Base-by-base conservation (phyloP, 768 basidiomycete species). In the Leccinum rimulosum region DNA sequence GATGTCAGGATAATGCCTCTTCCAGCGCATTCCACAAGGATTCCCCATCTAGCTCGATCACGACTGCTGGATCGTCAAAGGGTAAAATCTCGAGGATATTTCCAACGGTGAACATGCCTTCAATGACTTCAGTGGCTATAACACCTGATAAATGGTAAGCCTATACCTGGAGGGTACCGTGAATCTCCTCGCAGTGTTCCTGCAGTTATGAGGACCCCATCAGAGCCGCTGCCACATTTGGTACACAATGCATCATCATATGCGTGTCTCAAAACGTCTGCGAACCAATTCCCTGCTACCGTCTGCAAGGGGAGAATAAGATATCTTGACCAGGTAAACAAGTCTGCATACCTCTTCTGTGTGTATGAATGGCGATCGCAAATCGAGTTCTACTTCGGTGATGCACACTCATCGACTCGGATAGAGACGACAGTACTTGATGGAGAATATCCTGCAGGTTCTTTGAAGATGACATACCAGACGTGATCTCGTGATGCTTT, bases 81-180 rank as follows among this genome's bases (percentile, higher is more conserved):
- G 94, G 94, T 28, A 96, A 73, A 19, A 95, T 93, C 68, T 95
- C 94, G 40, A 94, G 67, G 55, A 95, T 87, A 69, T 97, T 88
- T 0, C 94, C 93, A 2, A 97, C 77, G 6, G 87, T 93, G 55
- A 97, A 76, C 30, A 80, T 70, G 0, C 94, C 70, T 90, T 89
- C 51, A 12, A 51, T 1, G 22, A 53, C 35, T 31, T 65, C 12
- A 60, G 61, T 58, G 47, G 10, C 30, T 7, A 9, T 5, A 52
- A 14, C n/a, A 36, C 10, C 22, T 15, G 31, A 4, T 22, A 22
- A 22, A 22, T 22, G 22, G 27, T 56, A 43, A 27, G 28, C 10
- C 35, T 71, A 50, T 64, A 88, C 91, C 93, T 61, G 93, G 85
- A 0, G 91, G 88, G 73, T 95, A 95, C 3, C 82, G 75, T 1